phyloP scores from a whole-genome alignment of 2,329 filamentous ascomycete genomes.

The Periconia sp. region DNA sequence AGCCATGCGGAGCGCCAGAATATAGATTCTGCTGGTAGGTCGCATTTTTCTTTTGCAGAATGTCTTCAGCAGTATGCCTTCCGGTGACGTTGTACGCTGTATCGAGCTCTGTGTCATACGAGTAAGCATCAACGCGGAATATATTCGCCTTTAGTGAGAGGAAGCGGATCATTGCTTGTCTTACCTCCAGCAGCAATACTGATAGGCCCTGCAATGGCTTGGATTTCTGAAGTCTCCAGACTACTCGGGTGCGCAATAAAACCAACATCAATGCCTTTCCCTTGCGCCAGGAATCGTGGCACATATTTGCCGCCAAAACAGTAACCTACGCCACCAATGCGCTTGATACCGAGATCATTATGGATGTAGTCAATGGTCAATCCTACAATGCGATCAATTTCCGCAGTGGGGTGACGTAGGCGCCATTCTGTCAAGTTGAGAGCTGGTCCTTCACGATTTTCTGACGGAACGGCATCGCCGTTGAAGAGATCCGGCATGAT shows the following conservation, averaged over 20 bases:
- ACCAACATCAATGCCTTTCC: constrained; percentile 64
- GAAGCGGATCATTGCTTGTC: no score
- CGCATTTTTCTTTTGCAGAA: constrained; percentile 31
- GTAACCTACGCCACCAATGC: constrained; percentile 70
- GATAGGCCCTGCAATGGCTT: constrained; percentile 69
- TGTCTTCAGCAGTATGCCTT: constrained; percentile 26
- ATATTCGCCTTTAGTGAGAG: no score
- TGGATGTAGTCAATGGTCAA: constrained; percentile 63
- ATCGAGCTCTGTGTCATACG: constrained; percentile 26
- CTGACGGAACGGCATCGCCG: constrained; percentile 35
- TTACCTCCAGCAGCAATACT: constrained; percentile 66
- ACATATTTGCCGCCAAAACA: constrained; percentile 81
- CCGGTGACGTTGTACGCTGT: constrained; percentile 15
- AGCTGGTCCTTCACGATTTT: constrained; percentile 33
- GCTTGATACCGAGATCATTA: constrained; percentile 57
- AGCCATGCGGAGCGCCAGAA: constrained; percentile 40
- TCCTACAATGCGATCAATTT: constrained; percentile 57
- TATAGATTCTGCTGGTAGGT: constrained; percentile 42
- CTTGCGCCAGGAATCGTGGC: constrained; percentile 64
- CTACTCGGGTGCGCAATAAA: constrained; percentile 75
- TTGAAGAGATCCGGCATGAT: constrained; percentile 44
- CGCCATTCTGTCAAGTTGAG: constrained; percentile 51
- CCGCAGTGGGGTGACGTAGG: constrained; percentile 50
- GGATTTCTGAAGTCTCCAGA: constrained; percentile 69
- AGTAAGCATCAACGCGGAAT: constrained; percentile 9